A percentile compares a stretch with the other conserved stretches of the same genome.
These are phyloP conservation scores for Plasmodium inui DNA, from an alignment of 169 alveolate genomes.

Conservation along the genomic window DNA sequence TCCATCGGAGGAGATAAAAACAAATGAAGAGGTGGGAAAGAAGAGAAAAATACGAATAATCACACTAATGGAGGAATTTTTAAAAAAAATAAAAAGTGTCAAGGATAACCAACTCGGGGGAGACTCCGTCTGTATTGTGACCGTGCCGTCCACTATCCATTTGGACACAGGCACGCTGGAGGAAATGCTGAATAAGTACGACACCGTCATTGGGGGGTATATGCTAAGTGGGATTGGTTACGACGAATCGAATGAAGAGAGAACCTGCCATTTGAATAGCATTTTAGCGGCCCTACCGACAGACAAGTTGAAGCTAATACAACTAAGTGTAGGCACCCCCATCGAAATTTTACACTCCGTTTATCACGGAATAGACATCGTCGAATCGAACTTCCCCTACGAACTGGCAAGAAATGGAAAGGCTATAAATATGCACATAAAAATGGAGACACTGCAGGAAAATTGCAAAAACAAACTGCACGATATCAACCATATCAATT, in stretches of 20 bases:
- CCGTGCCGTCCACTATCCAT: constrained; percentile 48
- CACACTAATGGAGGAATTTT: constrained; percentile 42
- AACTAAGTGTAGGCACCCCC: constrained; percentile 77
- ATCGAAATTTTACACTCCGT: constrained; percentile 77
- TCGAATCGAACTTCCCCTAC: constrained; percentile 78
- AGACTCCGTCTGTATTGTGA: constrained; percentile 31
- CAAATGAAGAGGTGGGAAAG: constrained; percentile 55
- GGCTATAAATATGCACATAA: constrained; percentile 72
- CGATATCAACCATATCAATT: constrained; percentile 34
- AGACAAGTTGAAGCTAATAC: constrained; percentile 77
- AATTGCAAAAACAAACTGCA: background rate
- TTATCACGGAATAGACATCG: constrained; percentile 79
- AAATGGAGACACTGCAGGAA: background rate
- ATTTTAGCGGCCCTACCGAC: constrained; percentile 16
- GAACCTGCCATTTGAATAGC: constrained; percentile 27
- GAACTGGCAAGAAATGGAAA: constrained; percentile 73
- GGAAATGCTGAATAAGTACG: constrained; percentile 33
- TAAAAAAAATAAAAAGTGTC: constrained; percentile 49
- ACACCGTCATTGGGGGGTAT: constrained; percentile 27
- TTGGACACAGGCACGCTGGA: constrained; percentile 3
- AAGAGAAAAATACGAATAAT: constrained; percentile 59
- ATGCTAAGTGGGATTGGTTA: constrained; percentile 70
- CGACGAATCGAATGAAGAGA: constrained; percentile 54
- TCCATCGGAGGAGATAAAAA: constrained; percentile 68
- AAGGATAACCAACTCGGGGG: constrained; percentile 14